Evolutionary conservation across 1,284 basidiomycete species (phyloP), one percentile per base, ranked within the genome.

Genomic region (Ganoderma meredithae): DNA sequence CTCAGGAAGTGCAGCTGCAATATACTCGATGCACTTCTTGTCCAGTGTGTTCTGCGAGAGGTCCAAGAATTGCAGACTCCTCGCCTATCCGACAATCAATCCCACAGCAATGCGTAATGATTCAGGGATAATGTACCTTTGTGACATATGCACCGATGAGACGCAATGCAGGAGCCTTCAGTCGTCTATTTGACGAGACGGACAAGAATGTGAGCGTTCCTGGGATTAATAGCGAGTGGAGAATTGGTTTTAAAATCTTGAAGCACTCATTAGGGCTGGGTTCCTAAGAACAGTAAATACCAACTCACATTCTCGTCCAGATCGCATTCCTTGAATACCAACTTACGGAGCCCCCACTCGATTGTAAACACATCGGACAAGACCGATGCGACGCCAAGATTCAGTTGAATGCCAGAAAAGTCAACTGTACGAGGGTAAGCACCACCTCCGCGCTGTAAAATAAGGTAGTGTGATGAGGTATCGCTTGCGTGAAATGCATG

Each of bases 181-280:
- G 85, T 68, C 90, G 90, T 75, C 90, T 86, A 78, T 99, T 99
- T 25, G 94, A 94, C 2, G 95, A 92, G 25, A 99, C 83, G 10
- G 94, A 96, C 27, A 99, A 84, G 74, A 92, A 94, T 1, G 93
- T 92, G 39, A 99, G 83, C 0, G 90, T 90, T 25, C 90, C 89
- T 22, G 94, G 93, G 60, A 98, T 93, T 63, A 98, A 88, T 1
- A 99, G 85, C 0, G 96, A 90, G 77, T 98, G 97, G 0, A 99
- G 83, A 22, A 99, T 90, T 0, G 95, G 94, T 81, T 98, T 98
- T 65, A 99, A 79, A 56, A 88, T 89, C 91, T 95, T 72, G 1
- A 43, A 15, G 13, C 6, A 15, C 10, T 10, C 36, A 19, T 25
- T 3, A 58, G 63, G 44, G 59, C 40, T 36, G 33, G 4, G 15